Evolutionary conservation across 768 basidiomycete species (phyloP).

Genomic region (Ramaria rubella): DNA sequence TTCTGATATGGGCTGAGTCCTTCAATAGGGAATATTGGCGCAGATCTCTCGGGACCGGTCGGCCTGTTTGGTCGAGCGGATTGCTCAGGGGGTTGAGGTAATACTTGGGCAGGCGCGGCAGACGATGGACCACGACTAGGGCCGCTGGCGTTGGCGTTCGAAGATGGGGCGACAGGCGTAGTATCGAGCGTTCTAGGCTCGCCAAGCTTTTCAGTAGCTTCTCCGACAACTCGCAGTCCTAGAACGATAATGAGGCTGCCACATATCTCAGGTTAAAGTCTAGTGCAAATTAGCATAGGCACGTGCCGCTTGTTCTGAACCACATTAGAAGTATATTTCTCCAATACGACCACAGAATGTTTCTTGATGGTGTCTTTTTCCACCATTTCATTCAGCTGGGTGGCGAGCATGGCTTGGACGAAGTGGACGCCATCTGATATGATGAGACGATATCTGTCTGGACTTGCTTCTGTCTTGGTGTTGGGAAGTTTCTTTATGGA

Average conservation of each 20-base stretch:
- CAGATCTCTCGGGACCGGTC: slow-evolving; percentile 18
- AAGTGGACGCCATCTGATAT: slow-evolving; percentile 85
- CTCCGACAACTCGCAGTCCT: slow-evolving; percentile 49
- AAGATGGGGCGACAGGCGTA: slow-evolving; percentile 31
- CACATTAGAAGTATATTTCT: slow-evolving; percentile 73
- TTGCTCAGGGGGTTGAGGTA: slow-evolving; percentile 16
- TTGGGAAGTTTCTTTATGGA: slow-evolving; percentile 69
- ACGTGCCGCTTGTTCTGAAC: slow-evolving; percentile 80
- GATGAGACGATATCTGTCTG: slow-evolving; percentile 71
- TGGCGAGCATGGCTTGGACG: slow-evolving; percentile 92
- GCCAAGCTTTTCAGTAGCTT: slow-evolving; percentile 67
- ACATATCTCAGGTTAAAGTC: slow-evolving; percentile 5
- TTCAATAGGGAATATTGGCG: slow-evolving; percentile 75
- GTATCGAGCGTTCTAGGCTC: slow-evolving; percentile 38
- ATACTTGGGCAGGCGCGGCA: slow-evolving; percentile 10
- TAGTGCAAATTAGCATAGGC: neutral
- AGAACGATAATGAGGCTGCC: slow-evolving; percentile 78
- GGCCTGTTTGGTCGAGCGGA: slow-evolving; percentile 16
- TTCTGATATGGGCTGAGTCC: slow-evolving; percentile 95
- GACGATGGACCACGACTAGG: slow-evolving; percentile 16
- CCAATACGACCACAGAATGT: slow-evolving; percentile 61
- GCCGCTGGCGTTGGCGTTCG: slow-evolving; percentile 19
- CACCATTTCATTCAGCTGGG: slow-evolving; percentile 76
- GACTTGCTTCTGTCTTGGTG: slow-evolving; percentile 27
- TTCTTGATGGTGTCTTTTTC: slow-evolving; percentile 55